Conservation (phyloP, 352 stramenopile species). For the Pythium guiyangense region DNA sequence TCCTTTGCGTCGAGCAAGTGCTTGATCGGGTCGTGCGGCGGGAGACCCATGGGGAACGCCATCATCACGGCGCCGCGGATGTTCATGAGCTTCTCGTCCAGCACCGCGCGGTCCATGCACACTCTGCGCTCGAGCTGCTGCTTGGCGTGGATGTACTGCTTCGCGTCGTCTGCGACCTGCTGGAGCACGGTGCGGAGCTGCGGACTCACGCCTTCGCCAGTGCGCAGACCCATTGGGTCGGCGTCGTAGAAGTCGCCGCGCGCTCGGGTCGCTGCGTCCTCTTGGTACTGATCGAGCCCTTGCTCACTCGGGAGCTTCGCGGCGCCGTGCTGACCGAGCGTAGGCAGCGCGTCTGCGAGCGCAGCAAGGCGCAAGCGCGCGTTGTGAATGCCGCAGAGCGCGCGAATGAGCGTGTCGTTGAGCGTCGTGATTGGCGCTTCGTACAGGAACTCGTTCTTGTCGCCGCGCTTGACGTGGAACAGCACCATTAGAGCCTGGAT, state of each 20-base stretch:
- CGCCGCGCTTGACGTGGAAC: slow-evolving; percentile 83
- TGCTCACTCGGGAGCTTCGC: slow-evolving; percentile 83
- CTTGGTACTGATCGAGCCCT: slow-evolving; percentile 86
- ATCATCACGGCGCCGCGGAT: slow-evolving; percentile 90
- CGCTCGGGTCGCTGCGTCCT: slow-evolving; percentile 33
- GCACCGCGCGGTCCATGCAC: slow-evolving; percentile 39
- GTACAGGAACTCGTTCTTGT: slow-evolving; percentile 90
- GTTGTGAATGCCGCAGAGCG: slow-evolving; percentile 86
- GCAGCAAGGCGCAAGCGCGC: slow-evolving; percentile 58
- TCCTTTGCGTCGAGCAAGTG: slow-evolving; percentile 76
- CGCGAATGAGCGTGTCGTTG: slow-evolving; percentile 84
- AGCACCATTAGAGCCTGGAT: slow-evolving; percentile 67
- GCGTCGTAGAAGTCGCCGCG: slow-evolving; percentile 80
- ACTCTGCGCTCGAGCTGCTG: slow-evolving; percentile 67
- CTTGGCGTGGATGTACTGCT: slow-evolving; percentile 64
- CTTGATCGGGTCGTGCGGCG: slow-evolving; percentile 85
- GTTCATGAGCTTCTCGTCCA: slow-evolving; percentile 92
- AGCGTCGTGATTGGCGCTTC: slow-evolving; percentile 67
- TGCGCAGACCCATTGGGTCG: slow-evolving; percentile 85
- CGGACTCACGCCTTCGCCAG: slow-evolving; percentile 82
- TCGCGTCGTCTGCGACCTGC: slow-evolving; percentile 71
- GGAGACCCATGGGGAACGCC: slow-evolving; percentile 94
- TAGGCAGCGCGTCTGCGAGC: slow-evolving; percentile 72
- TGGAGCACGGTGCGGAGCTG: slow-evolving; percentile 77
- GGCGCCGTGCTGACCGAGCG: slow-evolving; percentile 78